These are phyloP conservation scores for Plenodomus lindquistii DNA, from an alignment of 2,329 filamentous ascomycete genomes.

Conservation along the genomic window DNA sequence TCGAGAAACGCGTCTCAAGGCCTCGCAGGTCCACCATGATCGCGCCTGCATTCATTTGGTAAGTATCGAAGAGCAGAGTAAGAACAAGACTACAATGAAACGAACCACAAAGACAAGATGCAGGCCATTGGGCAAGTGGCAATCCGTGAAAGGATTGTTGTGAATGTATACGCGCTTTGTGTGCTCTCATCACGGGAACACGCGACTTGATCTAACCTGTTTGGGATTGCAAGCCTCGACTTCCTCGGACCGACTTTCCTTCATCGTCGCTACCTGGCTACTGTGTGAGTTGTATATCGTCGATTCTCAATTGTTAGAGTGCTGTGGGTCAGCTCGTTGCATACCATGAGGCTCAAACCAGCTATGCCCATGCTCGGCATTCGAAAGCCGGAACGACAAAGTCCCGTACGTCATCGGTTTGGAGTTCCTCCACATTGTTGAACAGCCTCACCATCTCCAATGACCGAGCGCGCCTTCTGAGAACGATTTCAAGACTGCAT, in stretches of 20 bases:
- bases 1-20: not conserved
- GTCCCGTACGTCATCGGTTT: constrained; percentile 6
- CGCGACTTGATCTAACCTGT: constrained; percentile 10
- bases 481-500: too few relatives aligned
- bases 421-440: not conserved
- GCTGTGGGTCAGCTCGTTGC: too few relatives aligned
- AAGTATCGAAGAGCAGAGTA: not conserved
- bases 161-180: constrained; percentile 14
- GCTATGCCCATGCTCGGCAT: not conserved
- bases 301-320: not conserved
- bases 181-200: constrained; percentile 29
- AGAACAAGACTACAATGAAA: not conserved
- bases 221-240: not conserved
- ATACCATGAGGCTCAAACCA: too few relatives aligned
- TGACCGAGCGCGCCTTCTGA: not conserved
- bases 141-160: constrained; percentile 9
- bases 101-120: not conserved
- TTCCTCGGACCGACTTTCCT: not conserved
- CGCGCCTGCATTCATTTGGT: not conserved
- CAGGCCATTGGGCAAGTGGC: not conserved
- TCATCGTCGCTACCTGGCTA: not conserved
- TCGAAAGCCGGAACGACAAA: not conserved
- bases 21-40: not conserved
- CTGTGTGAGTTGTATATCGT: not conserved
- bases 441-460: constrained; percentile 2